Conservation (phyloP, 306 rosid genomes). For the Urtica urens region DNA sequence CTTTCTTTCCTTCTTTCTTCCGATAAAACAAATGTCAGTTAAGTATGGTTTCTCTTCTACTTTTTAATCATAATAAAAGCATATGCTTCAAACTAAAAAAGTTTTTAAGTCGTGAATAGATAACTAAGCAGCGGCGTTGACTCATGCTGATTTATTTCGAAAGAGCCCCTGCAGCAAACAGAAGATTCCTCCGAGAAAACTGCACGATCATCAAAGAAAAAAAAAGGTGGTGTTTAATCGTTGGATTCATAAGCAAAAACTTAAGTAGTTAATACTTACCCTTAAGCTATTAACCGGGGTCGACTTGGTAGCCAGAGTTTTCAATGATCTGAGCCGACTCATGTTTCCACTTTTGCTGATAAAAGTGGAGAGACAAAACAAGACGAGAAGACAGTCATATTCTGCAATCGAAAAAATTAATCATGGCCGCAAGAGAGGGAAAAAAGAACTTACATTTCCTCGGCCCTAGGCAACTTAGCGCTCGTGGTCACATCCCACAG, state of each 20-base stretch:
- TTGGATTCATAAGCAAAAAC: no score
- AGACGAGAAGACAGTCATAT: no score
- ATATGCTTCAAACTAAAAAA: no score
- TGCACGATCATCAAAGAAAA: constrained; percentile 18
- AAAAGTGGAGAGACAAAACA: not conserved
- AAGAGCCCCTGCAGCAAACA: constrained; percentile 79
- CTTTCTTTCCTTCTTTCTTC: no score
- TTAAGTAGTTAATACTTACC: constrained; percentile 39
- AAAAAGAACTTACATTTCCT: constrained; percentile 51
- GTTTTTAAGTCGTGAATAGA: no score
- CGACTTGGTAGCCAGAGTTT: constrained; percentile 68
- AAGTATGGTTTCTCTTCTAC: no score
- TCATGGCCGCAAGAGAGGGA: not conserved
- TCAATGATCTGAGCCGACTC: constrained; percentile 72
- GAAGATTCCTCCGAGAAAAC: constrained; percentile 97
- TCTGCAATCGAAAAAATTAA: no score
- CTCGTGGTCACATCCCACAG: constrained; percentile 84
- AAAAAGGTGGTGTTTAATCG: not conserved
- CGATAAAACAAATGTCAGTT: no score
- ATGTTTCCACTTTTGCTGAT: constrained; percentile 51
- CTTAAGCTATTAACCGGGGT: constrained; percentile 67
- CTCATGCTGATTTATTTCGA: no score
- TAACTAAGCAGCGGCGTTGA: no score
- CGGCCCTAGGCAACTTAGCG: constrained; percentile 55
- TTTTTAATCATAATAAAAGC: no score